Evolutionary conservation across 1,139 yeast genomes (phyloP), one percentile per base, ranked within the genome.

Genomic region (Suzukiozyma palmioleophila): DNA sequence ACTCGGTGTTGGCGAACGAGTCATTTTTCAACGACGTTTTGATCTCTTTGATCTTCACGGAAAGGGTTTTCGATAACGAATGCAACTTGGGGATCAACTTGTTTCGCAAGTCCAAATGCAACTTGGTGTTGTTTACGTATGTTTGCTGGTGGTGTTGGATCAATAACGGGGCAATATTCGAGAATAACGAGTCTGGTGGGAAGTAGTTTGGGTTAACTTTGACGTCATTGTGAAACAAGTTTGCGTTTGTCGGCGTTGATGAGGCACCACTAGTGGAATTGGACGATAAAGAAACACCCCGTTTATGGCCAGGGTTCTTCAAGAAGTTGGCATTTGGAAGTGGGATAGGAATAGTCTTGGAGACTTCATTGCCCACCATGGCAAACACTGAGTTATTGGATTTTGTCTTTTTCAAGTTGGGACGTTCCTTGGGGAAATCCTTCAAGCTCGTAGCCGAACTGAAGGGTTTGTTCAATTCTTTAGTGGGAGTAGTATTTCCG

Each of bases 141-240:
- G 52, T 44, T 22, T 57, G 50, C 35, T 57, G 61, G 47, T 71
- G 76, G 39, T 71, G 67, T 41, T 61, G 63, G 15, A 69, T 52
- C 26, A 70, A 54, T 13, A 66, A 44, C 2, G 69, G 60, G 8
- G 73, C 64, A 32, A 67, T 49, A 38, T 59, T 62, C 35, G 57
- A 60, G 49, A 64, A 63, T 32, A 66, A 43, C 1, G 72, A 62
- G 43, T 64, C 54, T 2, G 58, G 59, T 1, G 76, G 74, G 49
- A 74, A 61, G 47, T 77, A 79, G 5, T 73, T 62, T 11, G 76
- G 73, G 11, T 75, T 75, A 37, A 70, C 62, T 39, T 52, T 52
- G 36, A 70, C 62, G 25, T 69, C 72, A 35, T 49, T 50, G 22
- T 33, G 36, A 12, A 13, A 14, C 7, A 33, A n/a, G 16, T 33